Percentiles rank a stretch among this genome's conserved stretches.
Conservation (phyloP, 2,329 filamentous ascomycete species). For the Microcyclosporella mali region DNA sequence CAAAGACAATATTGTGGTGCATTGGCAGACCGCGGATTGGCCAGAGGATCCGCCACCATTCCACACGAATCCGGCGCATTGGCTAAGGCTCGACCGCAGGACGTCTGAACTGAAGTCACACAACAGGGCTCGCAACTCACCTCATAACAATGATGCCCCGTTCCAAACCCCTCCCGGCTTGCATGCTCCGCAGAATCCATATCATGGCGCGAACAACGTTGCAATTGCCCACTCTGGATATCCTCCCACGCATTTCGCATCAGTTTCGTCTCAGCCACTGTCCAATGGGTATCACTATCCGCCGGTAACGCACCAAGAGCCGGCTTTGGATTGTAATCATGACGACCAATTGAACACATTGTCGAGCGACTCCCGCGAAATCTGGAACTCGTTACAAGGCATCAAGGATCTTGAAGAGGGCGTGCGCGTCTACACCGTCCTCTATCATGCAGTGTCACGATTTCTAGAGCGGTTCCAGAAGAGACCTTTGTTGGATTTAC, state of each 20-base stretch:
- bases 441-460: slow-evolving; percentile 56
- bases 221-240: slow-evolving; percentile 1
- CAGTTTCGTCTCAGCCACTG: not conserved
- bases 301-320: not conserved
- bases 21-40: slow-evolving; percentile 74
- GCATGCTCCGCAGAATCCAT: slow-evolving; percentile 11
- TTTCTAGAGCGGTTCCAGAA: slow-evolving; percentile 55
- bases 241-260: not conserved
- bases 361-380: slow-evolving; percentile 50
- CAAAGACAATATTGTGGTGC: slow-evolving; percentile 63
- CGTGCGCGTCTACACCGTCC: slow-evolving; percentile 51
- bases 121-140: slow-evolving; percentile 12
- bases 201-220: slow-evolving; percentile 10
- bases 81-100: slow-evolving; percentile 18
- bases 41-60: slow-evolving; percentile 64
- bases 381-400: slow-evolving; percentile 57
- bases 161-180: slow-evolving; percentile 6
- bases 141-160: slow-evolving; percentile 10
- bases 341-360: slow-evolving; percentile 32
- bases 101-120: slow-evolving; percentile 8
- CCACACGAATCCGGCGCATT: slow-evolving; percentile 46
- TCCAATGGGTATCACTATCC: slow-evolving; percentile 4
- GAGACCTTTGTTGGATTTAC: slow-evolving; percentile 53
- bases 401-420: slow-evolving; percentile 57
- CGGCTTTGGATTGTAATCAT: slow-evolving; percentile 1